Evolutionary conservation across 2,329 filamentous ascomycete genomes (phyloP).

Genomic region (Grosmannia penicillata): DNA sequence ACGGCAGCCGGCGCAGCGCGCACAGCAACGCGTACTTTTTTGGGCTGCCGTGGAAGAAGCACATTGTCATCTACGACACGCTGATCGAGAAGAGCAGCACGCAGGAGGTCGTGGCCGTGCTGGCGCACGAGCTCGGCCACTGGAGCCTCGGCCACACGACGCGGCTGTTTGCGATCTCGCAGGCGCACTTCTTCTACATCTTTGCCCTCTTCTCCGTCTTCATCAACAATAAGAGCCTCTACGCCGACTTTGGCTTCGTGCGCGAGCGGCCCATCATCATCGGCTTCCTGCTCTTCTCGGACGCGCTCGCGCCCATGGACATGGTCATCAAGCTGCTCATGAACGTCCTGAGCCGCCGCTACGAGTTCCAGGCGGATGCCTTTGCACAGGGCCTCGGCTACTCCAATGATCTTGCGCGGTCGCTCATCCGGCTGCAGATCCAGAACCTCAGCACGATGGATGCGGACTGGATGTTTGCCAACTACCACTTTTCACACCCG

Average conservation of each 20-base stretch:
- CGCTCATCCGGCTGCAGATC: slow-evolving; percentile 92
- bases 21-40: slow-evolving; percentile 92
- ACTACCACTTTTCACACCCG: slow-evolving; percentile 96
- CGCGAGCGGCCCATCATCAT: slow-evolving; percentile 81
- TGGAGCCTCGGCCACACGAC: slow-evolving; percentile 96
- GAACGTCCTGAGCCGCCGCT: slow-evolving; percentile 88
- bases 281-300: slow-evolving; percentile 93
- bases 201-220: slow-evolving; percentile 95
- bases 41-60: slow-evolving; percentile 97
- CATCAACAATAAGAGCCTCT: slow-evolving; percentile 86
- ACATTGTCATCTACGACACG: slow-evolving; percentile 98
- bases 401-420: slow-evolving; percentile 65
- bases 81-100: slow-evolving; percentile 88
- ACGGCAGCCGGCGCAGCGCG: slow-evolving; percentile 74
- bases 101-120: slow-evolving; percentile 83
- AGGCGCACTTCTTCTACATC: slow-evolving; percentile 92
- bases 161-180: slow-evolving; percentile 72
- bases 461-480: slow-evolving; percentile 95
- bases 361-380: slow-evolving; percentile 89
- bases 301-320: slow-evolving; percentile 89
- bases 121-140: slow-evolving; percentile 92
- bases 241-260: slow-evolving; percentile 79
- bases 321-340: slow-evolving; percentile 87
- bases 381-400: slow-evolving; percentile 82
- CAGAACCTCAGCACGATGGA: slow-evolving; percentile 99